Base-by-base conservation (phyloP, 495 filamentous ascomycete genomes). In the Geoglossum glabrum region DNA sequence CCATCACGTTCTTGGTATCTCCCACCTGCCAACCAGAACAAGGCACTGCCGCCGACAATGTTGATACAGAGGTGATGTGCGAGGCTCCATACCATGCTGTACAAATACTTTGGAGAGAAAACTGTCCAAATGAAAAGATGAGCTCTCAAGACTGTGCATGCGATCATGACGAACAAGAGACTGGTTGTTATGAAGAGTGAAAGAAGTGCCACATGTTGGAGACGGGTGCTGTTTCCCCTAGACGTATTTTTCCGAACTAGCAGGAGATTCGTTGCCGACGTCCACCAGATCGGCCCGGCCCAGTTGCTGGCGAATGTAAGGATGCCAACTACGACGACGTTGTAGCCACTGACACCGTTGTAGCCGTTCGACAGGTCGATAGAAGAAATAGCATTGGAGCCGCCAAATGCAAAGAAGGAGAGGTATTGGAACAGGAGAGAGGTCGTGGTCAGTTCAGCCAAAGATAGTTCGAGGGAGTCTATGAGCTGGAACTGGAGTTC, bases 81-180 rank as follows among this genome's bases (percentile, higher is more conserved):
- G 54, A 86, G 59, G 62, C 77, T 79, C 93, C 93, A 99, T 21
- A 82, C 88, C 70, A 93, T 81, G 54, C 77, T 82, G 67, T 92
- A 97, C 61, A 99, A 69, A 70, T 87, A 99, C 69, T 97, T 99
- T 3, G 93, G 93, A 55, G 84, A 89, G 69, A 99, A 99, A 30
- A 99, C 93, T 0, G 89, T 97, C 93, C 93, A 99, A 57, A 99
- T 86, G 69, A 99, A 99, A 60, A 99, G 70, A 74, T 99, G 93
- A 46, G 83, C 85, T 63, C 92, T 74, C 64, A 97, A 65, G 11
- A 76, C 71, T 59, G 86, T 87, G 66, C 93, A 99, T 30, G 93
- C 87, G 27, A 75, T 79, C 88, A 95, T 95, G 9, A 95, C 86
- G 33, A 78, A 83, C 19, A 79, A 67, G 56, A 84, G 67, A 25